phyloP scores from a whole-genome alignment of 208 protist species.

The Wallacemonas sp. region DNA sequence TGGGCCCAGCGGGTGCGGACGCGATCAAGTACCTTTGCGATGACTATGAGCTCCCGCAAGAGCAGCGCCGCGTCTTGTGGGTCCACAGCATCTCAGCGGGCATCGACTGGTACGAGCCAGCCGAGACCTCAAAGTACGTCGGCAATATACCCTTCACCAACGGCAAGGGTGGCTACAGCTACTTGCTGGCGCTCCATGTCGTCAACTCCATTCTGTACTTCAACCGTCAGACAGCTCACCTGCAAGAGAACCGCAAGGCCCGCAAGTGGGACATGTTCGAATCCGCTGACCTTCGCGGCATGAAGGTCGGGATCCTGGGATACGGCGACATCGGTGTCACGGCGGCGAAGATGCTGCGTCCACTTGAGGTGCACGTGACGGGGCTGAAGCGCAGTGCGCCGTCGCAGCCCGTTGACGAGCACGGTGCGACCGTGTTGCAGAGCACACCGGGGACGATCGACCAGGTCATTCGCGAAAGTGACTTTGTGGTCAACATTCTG shows the following conservation, averaged over 20 bases:
- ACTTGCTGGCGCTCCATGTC: slow-evolving; percentile 57
- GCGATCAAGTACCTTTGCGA: slow-evolving; percentile 50
- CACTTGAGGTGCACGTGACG: slow-evolving; percentile 54
- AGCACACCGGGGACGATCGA: slow-evolving; percentile 25
- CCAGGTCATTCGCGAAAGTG: slow-evolving; percentile 52
- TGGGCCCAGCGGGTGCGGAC: slow-evolving; percentile 34
- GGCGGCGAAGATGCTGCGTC: slow-evolving; percentile 29
- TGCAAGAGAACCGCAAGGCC: slow-evolving; percentile 38
- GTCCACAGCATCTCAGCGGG: slow-evolving; percentile 68
- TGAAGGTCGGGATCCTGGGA: slow-evolving; percentile 75
- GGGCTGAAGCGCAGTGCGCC: slow-evolving; percentile 38
- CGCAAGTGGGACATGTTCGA: slow-evolving; percentile 60
- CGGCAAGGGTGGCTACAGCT: slow-evolving; percentile 52
- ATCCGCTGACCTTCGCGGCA: slow-evolving; percentile 43
- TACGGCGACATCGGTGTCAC: slow-evolving; percentile 75
- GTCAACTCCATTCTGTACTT: slow-evolving; percentile 78
- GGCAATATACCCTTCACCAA: slow-evolving; percentile 57
- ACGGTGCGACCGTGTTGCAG: slow-evolving; percentile 31
- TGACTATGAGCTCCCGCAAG: slow-evolving; percentile 37
- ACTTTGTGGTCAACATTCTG: slow-evolving; percentile 74
- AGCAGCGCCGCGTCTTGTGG: slow-evolving; percentile 56
- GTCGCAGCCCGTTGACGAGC: slow-evolving; percentile 31
- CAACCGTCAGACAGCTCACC: slow-evolving; percentile 52
- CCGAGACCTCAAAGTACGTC: slow-evolving; percentile 30
- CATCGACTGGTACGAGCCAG: slow-evolving; percentile 53